Base-by-base conservation (phyloP, 768 basidiomycete genomes). In the Trametes coccinea region DNA sequence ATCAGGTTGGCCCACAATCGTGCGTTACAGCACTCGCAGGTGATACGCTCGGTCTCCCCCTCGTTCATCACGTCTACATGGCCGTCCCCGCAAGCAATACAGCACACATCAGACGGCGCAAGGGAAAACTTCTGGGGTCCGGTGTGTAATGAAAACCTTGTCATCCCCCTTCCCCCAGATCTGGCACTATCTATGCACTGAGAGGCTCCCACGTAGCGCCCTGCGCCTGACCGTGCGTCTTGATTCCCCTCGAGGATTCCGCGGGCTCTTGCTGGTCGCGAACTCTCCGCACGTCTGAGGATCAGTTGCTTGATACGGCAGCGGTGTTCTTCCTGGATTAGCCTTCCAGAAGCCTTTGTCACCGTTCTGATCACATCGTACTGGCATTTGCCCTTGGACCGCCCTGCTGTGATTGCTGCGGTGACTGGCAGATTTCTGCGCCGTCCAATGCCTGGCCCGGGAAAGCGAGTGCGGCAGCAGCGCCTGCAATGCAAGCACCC, bases 91-190 rank as follows among this genome's bases (percentile, higher is more conserved):
- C 55, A 62, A 48, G 41, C 57, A 33, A 62, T 62, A 59, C 22
- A 41, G 39, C 45, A 51, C 30, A 44, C 5, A 54, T 57, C 62
- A 50, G 55, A 55, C 44, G 45, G 51, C 37, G 47, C 51, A 52
- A n/a, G 46, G 48, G 50, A 63, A 63, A 63, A 63, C 56, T 63
- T 63, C 57, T 63, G 62, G 62, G 62, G 62, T 63, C 43, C 62
- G 56, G 43, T 63, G 56, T 47, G 56, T 59, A 58, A 58, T 54
- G 62, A 55, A 54, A 63, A 63, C 62, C 62, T 63, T 63, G 56
- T 62, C 62, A 63, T 53, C 52, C 33, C 31, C 47, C 34, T 57
- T 43, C 40, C 56, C 46, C 52, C 29, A 53, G 50, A 46, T 48
- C 51, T 6, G 11, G 34, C 43, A 22, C 49, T 34, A 60, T 53